phyloP scores from a whole-genome alignment of 345 rosid genomes.

The Populus alba region DNA sequence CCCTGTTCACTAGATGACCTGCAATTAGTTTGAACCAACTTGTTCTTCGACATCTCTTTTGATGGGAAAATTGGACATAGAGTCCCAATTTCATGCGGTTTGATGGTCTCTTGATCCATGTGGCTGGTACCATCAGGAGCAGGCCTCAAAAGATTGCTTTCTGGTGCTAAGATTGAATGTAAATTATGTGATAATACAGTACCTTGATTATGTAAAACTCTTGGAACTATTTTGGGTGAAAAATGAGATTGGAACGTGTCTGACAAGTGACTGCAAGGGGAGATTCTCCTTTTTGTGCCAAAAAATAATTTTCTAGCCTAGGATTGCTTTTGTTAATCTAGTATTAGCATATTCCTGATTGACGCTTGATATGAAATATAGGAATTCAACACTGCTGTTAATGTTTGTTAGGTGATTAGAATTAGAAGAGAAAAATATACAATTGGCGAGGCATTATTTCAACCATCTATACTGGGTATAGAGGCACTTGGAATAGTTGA shows the following conservation, averaged over 20 bases:
- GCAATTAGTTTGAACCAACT: background rate
- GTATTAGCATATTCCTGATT: background rate
- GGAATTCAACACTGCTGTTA: background rate
- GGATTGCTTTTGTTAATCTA: background rate
- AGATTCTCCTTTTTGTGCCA: background rate
- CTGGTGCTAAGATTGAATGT: background rate
- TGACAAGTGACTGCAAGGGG: background rate
- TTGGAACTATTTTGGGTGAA: background rate
- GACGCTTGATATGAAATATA: background rate
- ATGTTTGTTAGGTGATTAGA: constrained; percentile 66
- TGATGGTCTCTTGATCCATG: background rate
- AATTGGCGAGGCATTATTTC: constrained; percentile 92
- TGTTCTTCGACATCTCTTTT: background rate
- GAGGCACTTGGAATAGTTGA: constrained; percentile 96
- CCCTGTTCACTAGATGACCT: background rate
- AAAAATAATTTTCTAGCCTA: background rate
- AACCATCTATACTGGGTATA: constrained; percentile 82
- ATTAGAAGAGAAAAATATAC: constrained; percentile 84
- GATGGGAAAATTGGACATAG: background rate
- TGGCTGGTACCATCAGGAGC: background rate
- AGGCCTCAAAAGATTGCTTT: background rate
- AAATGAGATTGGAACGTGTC: background rate
- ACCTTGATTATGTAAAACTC: background rate
- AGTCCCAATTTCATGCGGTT: background rate
- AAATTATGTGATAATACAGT: background rate